Percentiles rank a stretch among this genome's conserved stretches.
Conservation (phyloP, 1,284 basidiomycete species). For the Sutorius eximius region DNA sequence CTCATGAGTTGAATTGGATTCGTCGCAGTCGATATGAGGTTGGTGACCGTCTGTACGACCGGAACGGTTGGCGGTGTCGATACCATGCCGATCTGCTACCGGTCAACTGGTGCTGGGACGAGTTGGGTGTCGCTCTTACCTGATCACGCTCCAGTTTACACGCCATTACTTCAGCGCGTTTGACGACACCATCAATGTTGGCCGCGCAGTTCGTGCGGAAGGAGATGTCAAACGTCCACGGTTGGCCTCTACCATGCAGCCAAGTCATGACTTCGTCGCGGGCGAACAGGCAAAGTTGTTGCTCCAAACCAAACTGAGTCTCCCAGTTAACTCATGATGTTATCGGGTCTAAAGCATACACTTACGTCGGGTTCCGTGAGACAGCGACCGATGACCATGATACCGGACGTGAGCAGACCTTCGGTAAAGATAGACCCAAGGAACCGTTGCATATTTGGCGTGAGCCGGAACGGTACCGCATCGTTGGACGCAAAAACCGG, state of each 20-base stretch:
- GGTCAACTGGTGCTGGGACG: constrained; percentile 24
- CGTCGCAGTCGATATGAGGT: constrained; percentile 76
- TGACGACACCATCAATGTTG: constrained; percentile 82
- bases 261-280: constrained; percentile 90
- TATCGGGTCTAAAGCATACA: not conserved
- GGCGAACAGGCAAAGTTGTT: constrained; percentile 86
- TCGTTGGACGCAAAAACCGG: constrained; percentile 82
- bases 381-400: constrained; percentile 90
- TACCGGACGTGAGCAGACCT: constrained; percentile 82
- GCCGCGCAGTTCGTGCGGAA: constrained; percentile 70
- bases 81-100: constrained; percentile 34
- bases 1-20: constrained; percentile 76
- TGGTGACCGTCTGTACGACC: constrained; percentile 81
- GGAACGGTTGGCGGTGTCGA: constrained; percentile 47
- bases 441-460: constrained; percentile 95
- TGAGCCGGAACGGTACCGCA: constrained; percentile 94
- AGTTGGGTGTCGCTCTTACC: constrained; percentile 42
- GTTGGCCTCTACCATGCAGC: constrained; percentile 53
- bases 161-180: constrained; percentile 81
- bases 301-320: constrained; percentile 79
- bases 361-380: constrained; percentile 91
- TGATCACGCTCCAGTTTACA: constrained; percentile 83
- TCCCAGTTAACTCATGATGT: not conserved
- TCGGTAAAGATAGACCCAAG: constrained; percentile 89
- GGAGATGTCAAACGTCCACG: constrained; percentile 55